A percentile compares a stretch with the other conserved stretches of the same genome.
Evolutionary conservation across 306 rosid genomes (phyloP).

Genomic region (Prunus campanulata): DNA sequence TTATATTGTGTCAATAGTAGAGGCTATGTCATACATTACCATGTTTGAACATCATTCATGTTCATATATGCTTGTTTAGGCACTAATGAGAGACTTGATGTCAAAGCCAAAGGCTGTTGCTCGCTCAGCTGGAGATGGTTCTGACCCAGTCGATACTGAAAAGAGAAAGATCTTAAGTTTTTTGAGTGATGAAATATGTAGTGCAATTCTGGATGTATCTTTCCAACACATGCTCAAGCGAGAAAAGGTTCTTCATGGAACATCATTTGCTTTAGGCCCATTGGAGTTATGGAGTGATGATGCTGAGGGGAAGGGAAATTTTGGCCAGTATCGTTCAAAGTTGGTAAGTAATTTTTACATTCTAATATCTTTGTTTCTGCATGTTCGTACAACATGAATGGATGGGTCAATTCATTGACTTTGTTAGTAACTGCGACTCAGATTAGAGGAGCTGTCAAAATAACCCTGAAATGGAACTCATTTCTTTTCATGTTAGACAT

Average conservation of each 20-base stretch:
- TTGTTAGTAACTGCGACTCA: neutral
- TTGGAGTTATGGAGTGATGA: slow-evolving; percentile 96
- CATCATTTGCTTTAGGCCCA: slow-evolving; percentile 51
- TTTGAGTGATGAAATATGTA: slow-evolving; percentile 61
- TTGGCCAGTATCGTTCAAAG: slow-evolving; percentile 87
- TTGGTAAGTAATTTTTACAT: slow-evolving; percentile 51
- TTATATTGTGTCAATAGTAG: slow-evolving; percentile 6
- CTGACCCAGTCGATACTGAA: slow-evolving; percentile 49
- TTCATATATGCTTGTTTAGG: slow-evolving; percentile 42
- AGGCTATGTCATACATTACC: slow-evolving; percentile 18
- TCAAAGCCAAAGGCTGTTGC: slow-evolving; percentile 64
- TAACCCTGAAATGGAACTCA: neutral
- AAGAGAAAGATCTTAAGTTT: slow-evolving; percentile 54
- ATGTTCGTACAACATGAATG: neutral
- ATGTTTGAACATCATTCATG: slow-evolving; percentile 17
- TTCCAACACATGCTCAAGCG: slow-evolving; percentile 83
- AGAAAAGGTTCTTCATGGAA: slow-evolving; percentile 69
- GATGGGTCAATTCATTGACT: slow-evolving; percentile 1
- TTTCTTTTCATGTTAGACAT: slow-evolving; percentile 2
- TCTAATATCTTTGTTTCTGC: slow-evolving; percentile 10
- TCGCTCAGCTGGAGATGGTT: slow-evolving; percentile 52
- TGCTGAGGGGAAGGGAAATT: slow-evolving; percentile 80
- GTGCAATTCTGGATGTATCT: slow-evolving; percentile 70
- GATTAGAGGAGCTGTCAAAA: neutral
- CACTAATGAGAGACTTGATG: slow-evolving; percentile 76